Evolutionary conservation across 2,329 filamentous ascomycete genomes (phyloP).

Genomic region (Beauveria sp.): DNA sequence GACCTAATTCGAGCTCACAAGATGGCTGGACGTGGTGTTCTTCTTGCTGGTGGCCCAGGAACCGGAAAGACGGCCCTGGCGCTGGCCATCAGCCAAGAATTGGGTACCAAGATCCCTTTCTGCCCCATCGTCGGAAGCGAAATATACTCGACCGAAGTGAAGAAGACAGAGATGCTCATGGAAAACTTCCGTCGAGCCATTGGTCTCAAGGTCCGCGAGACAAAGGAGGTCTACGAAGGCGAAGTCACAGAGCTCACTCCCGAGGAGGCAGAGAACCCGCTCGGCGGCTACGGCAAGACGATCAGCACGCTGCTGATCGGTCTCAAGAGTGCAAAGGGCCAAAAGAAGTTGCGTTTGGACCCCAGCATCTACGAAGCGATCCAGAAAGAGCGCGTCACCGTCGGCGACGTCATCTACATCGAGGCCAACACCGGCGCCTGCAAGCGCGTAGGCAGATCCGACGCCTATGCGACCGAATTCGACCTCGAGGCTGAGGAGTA

Average conservation of each 20-base stretch:
- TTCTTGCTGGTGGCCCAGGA: conserved; percentile 88
- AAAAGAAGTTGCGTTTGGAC: conserved; percentile 94
- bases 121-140: conserved; percentile 97
- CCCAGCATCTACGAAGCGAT: conserved; percentile 99
- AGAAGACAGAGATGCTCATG: conserved; percentile 99
- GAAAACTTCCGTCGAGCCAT: conserved; percentile 98
- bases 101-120: conserved; percentile 97
- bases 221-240: conserved; percentile 98
- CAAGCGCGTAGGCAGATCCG: conserved; percentile 91
- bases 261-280: conserved; percentile 94
- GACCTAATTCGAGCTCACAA: conserved; percentile 94
- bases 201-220: conserved; percentile 92
- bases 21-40: conserved; percentile 90
- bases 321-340: conserved; percentile 89
- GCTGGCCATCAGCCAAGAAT: conserved; percentile 89
- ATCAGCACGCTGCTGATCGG: conserved; percentile 94
- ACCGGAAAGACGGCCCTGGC: conserved; percentile 97
- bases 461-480: conserved; percentile 97
- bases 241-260: conserved; percentile 97
- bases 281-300: conserved; percentile 94
- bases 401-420: conserved; percentile 98
- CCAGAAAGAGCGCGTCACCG: conserved; percentile 92
- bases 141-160: conserved; percentile 95
- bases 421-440: conserved; percentile 98
- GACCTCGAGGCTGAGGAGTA: conserved; percentile 98